A percentile compares a stretch with the other conserved stretches of the same genome.
These are phyloP conservation scores for Lyophyllum shimeji DNA, from an alignment of 768 basidiomycete species.

Conservation along the genomic window DNA sequence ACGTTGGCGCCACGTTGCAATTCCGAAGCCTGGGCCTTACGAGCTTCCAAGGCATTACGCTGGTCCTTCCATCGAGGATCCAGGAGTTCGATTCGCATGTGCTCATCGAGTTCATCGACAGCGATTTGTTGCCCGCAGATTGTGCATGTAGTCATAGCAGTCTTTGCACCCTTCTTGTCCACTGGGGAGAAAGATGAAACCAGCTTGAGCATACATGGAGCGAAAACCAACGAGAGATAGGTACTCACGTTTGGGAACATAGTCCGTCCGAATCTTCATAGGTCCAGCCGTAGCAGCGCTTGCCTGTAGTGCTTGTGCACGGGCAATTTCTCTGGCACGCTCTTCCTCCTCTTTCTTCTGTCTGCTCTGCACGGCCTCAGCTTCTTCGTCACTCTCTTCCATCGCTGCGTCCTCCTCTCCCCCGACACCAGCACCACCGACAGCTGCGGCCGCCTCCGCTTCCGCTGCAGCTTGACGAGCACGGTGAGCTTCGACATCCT, in stretches of 20 bases:
- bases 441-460: conserved; percentile 81
- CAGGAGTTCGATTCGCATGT: conserved; percentile 96
- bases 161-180: conserved; percentile 61
- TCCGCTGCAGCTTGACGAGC: conserved; percentile 84
- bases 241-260: conserved; percentile 85
- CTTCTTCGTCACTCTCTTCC: conserved; percentile 86
- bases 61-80: conserved; percentile 99
- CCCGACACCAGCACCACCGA: conserved; percentile 56
- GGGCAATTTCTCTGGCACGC: conserved; percentile 65
- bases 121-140: conserved; percentile 97
- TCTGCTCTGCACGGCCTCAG: conserved; percentile 55
- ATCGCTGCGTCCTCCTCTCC: conserved; percentile 67
- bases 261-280: conserved; percentile 95
- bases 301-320: conserved; percentile 79
- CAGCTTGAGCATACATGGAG: conserved; percentile 6
- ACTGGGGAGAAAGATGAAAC: conserved; percentile 39
- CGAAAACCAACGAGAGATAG: not conserved
- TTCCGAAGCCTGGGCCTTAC: conserved; percentile 87
- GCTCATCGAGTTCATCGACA: conserved; percentile 93
- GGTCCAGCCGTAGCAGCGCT: conserved; percentile 71
- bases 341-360: conserved; percentile 73
- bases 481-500: conserved; percentile 81
- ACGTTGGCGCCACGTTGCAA: conserved; percentile 92
- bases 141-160: conserved; percentile 81
- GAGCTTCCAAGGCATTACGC: conserved; percentile 82